These are phyloP conservation scores for Claviceps quebecensis DNA, from an alignment of 2,329 filamentous ascomycete genomes.

Conservation along the genomic window DNA sequence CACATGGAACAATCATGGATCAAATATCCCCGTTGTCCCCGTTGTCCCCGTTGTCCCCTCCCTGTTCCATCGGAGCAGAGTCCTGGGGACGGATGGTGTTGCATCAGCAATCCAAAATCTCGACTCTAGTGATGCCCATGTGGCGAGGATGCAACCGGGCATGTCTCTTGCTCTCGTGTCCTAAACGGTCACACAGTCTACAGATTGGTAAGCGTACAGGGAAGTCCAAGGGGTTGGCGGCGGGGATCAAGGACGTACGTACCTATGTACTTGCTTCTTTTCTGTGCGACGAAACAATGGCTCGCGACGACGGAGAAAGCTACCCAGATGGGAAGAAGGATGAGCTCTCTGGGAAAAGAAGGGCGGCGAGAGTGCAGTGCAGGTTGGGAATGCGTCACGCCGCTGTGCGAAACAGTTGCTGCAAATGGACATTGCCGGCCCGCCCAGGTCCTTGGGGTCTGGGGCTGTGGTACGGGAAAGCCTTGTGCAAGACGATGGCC, in stretches of 20 bases:
- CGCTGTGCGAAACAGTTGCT: not conserved
- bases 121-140: not conserved
- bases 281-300: too few species aligned
- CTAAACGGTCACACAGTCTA: not conserved
- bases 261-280: too few species aligned
- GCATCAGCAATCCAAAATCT: not conserved
- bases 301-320: too few species aligned
- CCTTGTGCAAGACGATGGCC: not conserved
- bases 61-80: not conserved
- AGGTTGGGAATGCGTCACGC: not conserved
- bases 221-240: not conserved
- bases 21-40: too few species aligned
- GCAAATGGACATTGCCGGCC: not conserved
- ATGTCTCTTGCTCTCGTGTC: not conserved
- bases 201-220: not conserved
- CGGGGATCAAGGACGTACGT: too few species aligned
- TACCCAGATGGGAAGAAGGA: too few species aligned
- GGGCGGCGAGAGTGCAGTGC: too few species aligned
- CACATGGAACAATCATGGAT: not conserved
- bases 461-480: not conserved
- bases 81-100: not conserved
- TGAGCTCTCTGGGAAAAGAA: too few species aligned
- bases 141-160: not conserved
- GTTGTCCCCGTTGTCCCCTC: not conserved
- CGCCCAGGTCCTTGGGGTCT: constrained; percentile 1